Evolutionary conservation across 2,329 filamentous ascomycete genomes (phyloP).

Genomic region (Epichloe hybrida): DNA sequence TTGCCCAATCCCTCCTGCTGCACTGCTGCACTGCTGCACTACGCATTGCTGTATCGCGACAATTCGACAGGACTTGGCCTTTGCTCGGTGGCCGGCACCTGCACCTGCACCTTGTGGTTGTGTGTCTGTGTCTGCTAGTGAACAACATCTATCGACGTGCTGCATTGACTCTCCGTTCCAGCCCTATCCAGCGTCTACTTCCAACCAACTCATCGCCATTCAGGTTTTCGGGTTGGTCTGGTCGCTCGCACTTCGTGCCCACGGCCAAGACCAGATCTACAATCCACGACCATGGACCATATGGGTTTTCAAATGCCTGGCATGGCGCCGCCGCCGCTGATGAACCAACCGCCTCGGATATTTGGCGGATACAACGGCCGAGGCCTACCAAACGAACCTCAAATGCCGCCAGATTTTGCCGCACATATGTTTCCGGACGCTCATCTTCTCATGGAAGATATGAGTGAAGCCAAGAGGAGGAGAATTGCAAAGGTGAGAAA

Average conservation of each 20-base stretch:
- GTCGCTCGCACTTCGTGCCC: neutral
- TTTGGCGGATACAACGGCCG: conserved; percentile 51
- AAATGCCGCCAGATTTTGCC: conserved; percentile 42
- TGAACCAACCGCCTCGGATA: conserved; percentile 56
- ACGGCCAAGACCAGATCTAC: neutral
- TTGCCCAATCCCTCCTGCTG: too few species aligned
- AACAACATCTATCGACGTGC: too few species aligned
- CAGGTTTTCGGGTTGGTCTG: neutral
- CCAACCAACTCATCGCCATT: neutral
- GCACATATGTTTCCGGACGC: conserved; percentile 49
- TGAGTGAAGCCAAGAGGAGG: conserved; percentile 74
- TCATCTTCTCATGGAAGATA: conserved; percentile 44
- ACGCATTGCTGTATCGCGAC: neutral
- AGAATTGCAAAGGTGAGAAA: conserved; percentile 68
- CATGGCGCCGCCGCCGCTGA: conserved; percentile 42
- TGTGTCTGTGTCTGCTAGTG: too few species aligned
- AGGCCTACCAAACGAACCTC: conserved; percentile 38
- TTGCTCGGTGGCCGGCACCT: too few species aligned
- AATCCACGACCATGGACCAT: conserved; percentile 25
- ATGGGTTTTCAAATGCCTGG: conserved; percentile 46
- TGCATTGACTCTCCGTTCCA: too few species aligned
- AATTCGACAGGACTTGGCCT: neutral
- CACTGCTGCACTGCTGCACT: too few species aligned
- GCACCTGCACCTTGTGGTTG: too few species aligned
- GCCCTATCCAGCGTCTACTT: too few species aligned